Evolutionary conservation across 2,329 filamentous ascomycete species (phyloP), one percentile per base, ranked within the genome.

Genomic region (Ilyonectria sp.): DNA sequence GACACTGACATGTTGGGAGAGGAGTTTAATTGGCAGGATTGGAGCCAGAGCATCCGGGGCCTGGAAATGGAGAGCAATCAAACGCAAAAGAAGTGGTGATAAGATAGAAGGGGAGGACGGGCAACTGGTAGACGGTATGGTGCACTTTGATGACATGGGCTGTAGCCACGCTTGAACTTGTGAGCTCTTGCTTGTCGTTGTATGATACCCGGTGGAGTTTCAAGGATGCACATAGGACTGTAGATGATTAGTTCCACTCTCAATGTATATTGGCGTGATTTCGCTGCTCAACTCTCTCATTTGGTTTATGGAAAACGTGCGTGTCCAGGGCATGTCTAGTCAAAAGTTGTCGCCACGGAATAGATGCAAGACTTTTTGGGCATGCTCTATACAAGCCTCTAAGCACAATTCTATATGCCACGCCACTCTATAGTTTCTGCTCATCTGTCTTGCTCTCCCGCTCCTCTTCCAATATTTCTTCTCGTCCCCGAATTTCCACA

Each of bases 401-500:
- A 37, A 35, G n/a, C 50, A 8, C 6, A 23, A 21, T 5, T 35
- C 17, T 31, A n/a, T 35, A 35, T 11, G 33, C 4, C 13, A 33
- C 23, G 31, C 17, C 31, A 15, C 23, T 47, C 72, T 70, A 81
- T 37, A 80, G 50, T 65, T 76, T 80, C 52, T 72, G 66, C n/a
- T 61, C 71, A 10, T 61, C 67, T 21, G 47, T 66, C 61, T 74
- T 77, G n/a, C 23, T 66, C 65, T 76, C 76, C 73, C 78, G 83
- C 76, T 86, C 83, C 76, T 85, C 84, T 17, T 73, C 77, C 67
- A 89, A 67, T 0, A 87, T 83, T 49, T 90, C 87, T 33, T 83
- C 81, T 70, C 86, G 81, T 64, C 72, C 70, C 65, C 84, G 77
- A 3, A 92, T 82, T 77, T 91, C 87, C 2, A 91, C 82, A 64